Evolutionary conservation across 106 monocot genomes (phyloP).

Genomic region (Allium cepa): DNA sequence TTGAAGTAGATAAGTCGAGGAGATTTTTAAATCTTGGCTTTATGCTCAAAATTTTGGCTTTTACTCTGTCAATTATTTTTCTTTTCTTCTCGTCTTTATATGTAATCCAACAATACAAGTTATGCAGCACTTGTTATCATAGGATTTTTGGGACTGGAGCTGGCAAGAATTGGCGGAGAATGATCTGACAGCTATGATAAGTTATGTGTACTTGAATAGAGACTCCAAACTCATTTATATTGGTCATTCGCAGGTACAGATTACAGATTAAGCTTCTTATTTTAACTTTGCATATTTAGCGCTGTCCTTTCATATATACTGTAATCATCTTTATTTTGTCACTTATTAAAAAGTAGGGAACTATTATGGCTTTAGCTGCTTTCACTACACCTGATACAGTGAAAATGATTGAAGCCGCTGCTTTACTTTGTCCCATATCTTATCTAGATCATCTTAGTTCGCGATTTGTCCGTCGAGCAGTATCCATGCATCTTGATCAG

Average conservation of each 20-base stretch:
- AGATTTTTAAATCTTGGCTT: too few species aligned
- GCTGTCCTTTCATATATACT: not conserved
- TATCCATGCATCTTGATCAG: constrained; percentile 73
- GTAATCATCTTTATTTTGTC: not conserved
- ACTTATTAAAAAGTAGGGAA: constrained; percentile 42
- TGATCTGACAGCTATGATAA: constrained; percentile 70
- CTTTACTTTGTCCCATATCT: constrained; percentile 90
- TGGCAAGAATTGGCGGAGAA: constrained; percentile 85
- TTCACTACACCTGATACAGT: constrained; percentile 67
- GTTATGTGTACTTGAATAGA: constrained; percentile 53
- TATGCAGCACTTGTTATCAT: constrained; percentile 6
- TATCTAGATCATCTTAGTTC: constrained; percentile 77
- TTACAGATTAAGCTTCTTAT: not conserved
- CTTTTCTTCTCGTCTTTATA: too few species aligned
- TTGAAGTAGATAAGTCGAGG: too few species aligned
- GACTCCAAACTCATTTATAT: constrained; percentile 71
- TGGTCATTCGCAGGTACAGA: constrained; percentile 91
- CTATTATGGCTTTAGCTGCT: constrained; percentile 94
- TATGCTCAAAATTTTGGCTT: too few species aligned
- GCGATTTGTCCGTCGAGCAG: constrained; percentile 65
- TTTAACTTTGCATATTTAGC: too few species aligned
- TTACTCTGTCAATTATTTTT: too few species aligned
- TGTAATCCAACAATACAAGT: not conserved
- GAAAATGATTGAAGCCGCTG: constrained; percentile 79
- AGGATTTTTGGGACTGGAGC: constrained; percentile 98